Evolutionary conservation across 2,329 filamentous ascomycete species (phyloP), one percentile per base, ranked within the genome.

Genomic region (Metarhizium humberi): DNA sequence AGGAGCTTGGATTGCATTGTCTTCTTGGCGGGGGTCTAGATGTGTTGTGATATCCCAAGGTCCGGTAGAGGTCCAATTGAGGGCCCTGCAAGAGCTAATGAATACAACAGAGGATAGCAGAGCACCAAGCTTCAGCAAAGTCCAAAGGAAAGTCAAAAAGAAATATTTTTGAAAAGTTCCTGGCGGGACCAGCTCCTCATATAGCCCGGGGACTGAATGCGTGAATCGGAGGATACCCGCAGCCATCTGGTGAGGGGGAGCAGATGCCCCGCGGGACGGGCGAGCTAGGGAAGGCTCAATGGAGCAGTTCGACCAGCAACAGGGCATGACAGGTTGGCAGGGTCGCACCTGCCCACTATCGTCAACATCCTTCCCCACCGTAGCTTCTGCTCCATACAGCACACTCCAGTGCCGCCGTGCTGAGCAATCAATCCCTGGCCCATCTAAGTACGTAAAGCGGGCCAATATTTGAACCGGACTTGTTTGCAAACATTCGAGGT

Each of bases 1-100:
- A 75, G 57, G 29, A 71, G 63, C 58, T 74, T 75, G 61, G 70
- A 61, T 55, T 66, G 70, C 74, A 77, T 76, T 52, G 56, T 53
- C 20, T 51, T n/a, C 48, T 52, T 20, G 43, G 50, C 51, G 50
- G 14, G 10, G 4, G 3, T 7, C 6, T 10, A 3, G 38, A 18
- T 47, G 42, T 7, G 29, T 18, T 20, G 32, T 14, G 32, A 11
- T 34, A 8, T 7, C 32, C 32, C 2, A 34, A 34, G 32, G 32
- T 34, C 10, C 10, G 32, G 32, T 11, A 25, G 32, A 34, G 10
- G 32, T 34, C 13, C 32, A 51, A 40, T 16, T 16, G 13, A 51
- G 4, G 50, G 11, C 50, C 11, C n/a, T 25, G 16, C 32, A 51
- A 16, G 32, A 51, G 16, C 6, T 6, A 45, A 7, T 45, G 42